Evolutionary conservation across 2,329 filamentous ascomycete species (phyloP), one percentile per base, ranked within the genome.

Genomic region (Xylariaceae sp.): DNA sequence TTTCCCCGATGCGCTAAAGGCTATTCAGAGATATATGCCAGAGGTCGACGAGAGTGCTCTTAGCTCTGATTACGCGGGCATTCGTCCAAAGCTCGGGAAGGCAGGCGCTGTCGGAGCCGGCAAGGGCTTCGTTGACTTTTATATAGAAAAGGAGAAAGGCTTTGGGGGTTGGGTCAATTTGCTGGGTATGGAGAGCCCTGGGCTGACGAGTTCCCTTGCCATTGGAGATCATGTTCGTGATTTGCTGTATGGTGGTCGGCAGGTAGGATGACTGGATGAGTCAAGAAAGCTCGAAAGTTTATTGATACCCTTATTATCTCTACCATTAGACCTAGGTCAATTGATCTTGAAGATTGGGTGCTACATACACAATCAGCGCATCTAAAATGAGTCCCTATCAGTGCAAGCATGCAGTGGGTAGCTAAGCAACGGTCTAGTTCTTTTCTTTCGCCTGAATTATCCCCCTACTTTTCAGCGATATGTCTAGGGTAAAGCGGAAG

Each of bases 141-240:
- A 89, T 14, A 86, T 99, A 41, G 70, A 77, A 53, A 81, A 79
- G 59, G 91, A 96, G 68, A 80, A 89, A 1, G 90, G 87, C 0
- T 90, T 81, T 61, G 71, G 80, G 2, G 91, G 89, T 2, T 96
- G 92, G 78, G 78, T 97, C 9, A 96, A 96, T 72, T 66, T 97
- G 58, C 65, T 97, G 59, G 92, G 90, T 0, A 96, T 96, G 59
- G 92, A 97, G 74, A 95, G 89, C 68, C 92, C 92, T 0, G 92
- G 92, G 5, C 71, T 97, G 67, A 97, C 92, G 42, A 94, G 89
- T 66, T 83, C 80, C 59, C 71, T 97, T 71, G 90, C 90, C 1
- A 92, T 96, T 68, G 91, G 78, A 3, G 89, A 95, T 64, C 79
- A 81, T 74, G 90, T 96, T 0, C 67, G 71, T 39, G 62, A 66